Percentiles rank a stretch among this genome's conserved stretches.
Conservation (phyloP, 768 basidiomycete genomes). For the Boletales sp. region DNA sequence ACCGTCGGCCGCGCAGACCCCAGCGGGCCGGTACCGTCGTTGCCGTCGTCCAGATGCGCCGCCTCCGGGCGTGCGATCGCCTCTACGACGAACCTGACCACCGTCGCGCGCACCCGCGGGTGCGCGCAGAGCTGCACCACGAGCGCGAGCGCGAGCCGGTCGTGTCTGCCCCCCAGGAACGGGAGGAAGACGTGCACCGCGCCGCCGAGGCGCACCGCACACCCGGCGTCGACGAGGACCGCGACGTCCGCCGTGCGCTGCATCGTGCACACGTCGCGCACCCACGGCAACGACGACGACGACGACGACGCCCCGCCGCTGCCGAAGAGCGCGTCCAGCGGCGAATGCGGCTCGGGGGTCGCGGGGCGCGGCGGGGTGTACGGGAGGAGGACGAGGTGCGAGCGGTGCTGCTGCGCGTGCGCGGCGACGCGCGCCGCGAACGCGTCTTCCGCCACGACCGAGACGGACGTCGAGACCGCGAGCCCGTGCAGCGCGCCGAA, state of each 20-base stretch:
- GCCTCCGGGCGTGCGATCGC: conserved; percentile 18
- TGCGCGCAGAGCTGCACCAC: conserved; percentile 80
- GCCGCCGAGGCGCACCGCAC: conserved; percentile 25
- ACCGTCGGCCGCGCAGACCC: too few relatives aligned
- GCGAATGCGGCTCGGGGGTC: too few relatives aligned
- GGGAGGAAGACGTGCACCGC: conserved; percentile 75
- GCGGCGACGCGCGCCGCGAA: conserved; percentile 67
- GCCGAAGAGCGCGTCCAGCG: conserved; percentile 70
- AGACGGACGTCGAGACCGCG: conserved; percentile 57
- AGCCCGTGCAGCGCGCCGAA: conserved; percentile 73
- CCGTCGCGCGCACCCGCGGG: conserved; percentile 64
- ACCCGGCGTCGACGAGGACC: conserved; percentile 72
- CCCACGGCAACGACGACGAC: conserved; percentile 59
- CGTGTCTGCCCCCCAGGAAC: conserved; percentile 95
- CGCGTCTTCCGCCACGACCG: conserved; percentile 75
- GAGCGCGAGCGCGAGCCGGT: conserved; percentile 80
- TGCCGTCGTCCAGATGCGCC: conserved; percentile 19
- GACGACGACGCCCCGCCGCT: conserved; percentile 23
- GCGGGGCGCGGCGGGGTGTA: conserved; percentile 54
- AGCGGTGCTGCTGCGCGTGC: conserved; percentile 53
- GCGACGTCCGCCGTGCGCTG: conserved; percentile 73
- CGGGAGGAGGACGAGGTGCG: conserved; percentile 79
- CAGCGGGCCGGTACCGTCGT: too few relatives aligned
- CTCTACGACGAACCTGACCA: conserved; percentile 50
- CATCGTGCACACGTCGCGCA: conserved; percentile 68